phyloP scores from a whole-genome alignment of 371 early-diverging fungal genomes.

The Lichtheimia corymbifera region DNA sequence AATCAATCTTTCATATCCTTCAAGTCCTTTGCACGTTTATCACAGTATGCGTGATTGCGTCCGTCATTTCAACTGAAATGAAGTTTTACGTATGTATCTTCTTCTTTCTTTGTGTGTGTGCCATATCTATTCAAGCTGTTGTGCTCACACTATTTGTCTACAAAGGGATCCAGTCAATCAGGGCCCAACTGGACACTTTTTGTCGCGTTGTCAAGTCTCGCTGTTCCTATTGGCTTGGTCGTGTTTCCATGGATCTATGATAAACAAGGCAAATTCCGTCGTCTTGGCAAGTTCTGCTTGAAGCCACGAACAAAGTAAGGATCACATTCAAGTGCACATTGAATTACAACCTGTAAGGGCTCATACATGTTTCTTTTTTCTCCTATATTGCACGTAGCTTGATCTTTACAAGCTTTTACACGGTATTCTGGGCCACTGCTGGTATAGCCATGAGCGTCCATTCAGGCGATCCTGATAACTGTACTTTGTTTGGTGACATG shows the following conservation, averaged over 20 bases:
- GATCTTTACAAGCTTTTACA: conserved; percentile 35
- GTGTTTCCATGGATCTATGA: conserved; percentile 37
- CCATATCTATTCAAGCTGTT: neutral
- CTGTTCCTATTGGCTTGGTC: conserved; percentile 23
- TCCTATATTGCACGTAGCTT: neutral
- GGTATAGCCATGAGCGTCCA: conserved; percentile 40
- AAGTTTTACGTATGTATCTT: conserved; percentile 26
- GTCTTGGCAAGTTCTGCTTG: conserved; percentile 33
- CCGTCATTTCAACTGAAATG: conserved; percentile 34
- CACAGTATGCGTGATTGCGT: conserved; percentile 27
- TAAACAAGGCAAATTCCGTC: conserved; percentile 24
- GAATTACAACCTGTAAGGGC: conserved; percentile 45
- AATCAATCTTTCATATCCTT: conserved; percentile 23
- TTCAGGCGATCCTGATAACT: conserved; percentile 24
- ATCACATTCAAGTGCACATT: conserved; percentile 27
- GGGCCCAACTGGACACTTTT: conserved; percentile 37
- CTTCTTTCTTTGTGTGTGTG: neutral
- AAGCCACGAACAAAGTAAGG: conserved; percentile 33
- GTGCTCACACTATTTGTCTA: neutral
- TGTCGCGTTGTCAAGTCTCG: conserved; percentile 24
- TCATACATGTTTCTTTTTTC: conserved; percentile 8
- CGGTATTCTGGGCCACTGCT: conserved; percentile 34
- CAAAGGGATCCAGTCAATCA: conserved; percentile 35
- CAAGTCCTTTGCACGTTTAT: conserved; percentile 30
- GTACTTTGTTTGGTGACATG: conserved; percentile 20